These are phyloP conservation scores for Aspergillus nomiae DNA, from an alignment of 2,329 filamentous ascomycete genomes.

Conservation along the genomic window DNA sequence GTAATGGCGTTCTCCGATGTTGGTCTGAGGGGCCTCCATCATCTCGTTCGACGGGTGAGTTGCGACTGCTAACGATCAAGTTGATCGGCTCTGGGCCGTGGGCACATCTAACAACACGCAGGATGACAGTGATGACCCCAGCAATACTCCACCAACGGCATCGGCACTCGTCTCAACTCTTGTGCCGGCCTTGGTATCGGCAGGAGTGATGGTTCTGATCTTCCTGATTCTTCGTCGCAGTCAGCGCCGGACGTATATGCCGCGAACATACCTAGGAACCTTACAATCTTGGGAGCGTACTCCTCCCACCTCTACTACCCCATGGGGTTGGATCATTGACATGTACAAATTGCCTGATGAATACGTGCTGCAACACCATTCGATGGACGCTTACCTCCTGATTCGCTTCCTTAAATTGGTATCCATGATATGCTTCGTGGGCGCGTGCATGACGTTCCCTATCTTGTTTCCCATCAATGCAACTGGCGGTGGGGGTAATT, in stretches of 20 bases:
- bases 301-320: constrained; percentile 60
- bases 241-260: constrained; percentile 55
- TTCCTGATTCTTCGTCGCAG: constrained; percentile 55
- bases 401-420: constrained; percentile 83
- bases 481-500: constrained; percentile 68
- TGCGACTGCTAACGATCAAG: not conserved
- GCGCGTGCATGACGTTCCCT: constrained; percentile 82
- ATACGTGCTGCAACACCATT: constrained; percentile 85
- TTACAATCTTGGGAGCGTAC: constrained; percentile 58
- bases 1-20: constrained; percentile 20
- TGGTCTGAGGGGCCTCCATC: constrained; percentile 21
- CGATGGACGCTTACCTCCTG: constrained; percentile 88
- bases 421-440: constrained; percentile 77
- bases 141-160: constrained; percentile 37
- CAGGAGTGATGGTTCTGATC: constrained; percentile 48
- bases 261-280: constrained; percentile 57
- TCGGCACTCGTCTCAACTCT: constrained; percentile 54
- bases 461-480: constrained; percentile 86
- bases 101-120: constrained; percentile 1
- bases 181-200: constrained; percentile 47
- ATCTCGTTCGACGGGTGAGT: constrained; percentile 25
- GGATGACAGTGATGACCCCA: constrained; percentile 15
- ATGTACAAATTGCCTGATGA: constrained; percentile 72
- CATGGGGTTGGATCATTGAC: constrained; percentile 67
- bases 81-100: not conserved